These are phyloP conservation scores for Climacium dendroides DNA, from an alignment of 225 moss, liverwort and hornwort species.

Conservation along the genomic window DNA sequence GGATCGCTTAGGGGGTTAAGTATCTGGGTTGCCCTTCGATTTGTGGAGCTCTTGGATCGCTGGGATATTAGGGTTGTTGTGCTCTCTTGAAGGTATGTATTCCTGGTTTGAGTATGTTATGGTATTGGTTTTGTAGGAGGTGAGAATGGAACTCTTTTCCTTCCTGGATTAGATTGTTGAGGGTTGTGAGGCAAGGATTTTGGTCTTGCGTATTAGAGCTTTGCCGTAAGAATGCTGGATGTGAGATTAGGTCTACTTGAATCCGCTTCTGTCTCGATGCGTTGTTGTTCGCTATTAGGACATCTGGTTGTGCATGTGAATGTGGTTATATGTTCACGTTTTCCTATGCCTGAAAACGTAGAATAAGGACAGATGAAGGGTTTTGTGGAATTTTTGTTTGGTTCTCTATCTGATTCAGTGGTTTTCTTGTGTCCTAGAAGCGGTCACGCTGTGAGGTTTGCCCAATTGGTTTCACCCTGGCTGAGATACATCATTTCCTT, in stretches of 20 bases:
- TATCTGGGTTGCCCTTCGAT: neutral
- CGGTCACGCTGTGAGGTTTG: neutral
- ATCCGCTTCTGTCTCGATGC: neutral
- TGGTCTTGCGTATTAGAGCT: neutral
- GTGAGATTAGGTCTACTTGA: neutral
- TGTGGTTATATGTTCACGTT: neutral
- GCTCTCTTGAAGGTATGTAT: neutral
- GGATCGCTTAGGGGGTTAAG: neutral
- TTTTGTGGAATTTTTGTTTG: neutral
- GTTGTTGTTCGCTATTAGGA: neutral
- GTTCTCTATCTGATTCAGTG: neutral
- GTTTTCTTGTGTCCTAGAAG: neutral
- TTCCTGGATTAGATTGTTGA: neutral
- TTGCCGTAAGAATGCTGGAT: neutral
- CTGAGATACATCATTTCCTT: neutral
- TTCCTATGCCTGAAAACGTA: neutral
- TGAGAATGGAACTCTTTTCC: neutral
- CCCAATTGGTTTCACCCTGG: neutral
- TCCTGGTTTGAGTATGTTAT: neutral
- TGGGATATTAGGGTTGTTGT: neutral
- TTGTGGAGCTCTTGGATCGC: neutral
- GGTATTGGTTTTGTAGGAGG: neutral
- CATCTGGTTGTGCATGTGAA: neutral
- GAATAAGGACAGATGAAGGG: neutral
- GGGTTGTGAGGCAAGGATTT: neutral